Conservation (phyloP, 257 asterid genomes). For the Agastache rugosa region DNA sequence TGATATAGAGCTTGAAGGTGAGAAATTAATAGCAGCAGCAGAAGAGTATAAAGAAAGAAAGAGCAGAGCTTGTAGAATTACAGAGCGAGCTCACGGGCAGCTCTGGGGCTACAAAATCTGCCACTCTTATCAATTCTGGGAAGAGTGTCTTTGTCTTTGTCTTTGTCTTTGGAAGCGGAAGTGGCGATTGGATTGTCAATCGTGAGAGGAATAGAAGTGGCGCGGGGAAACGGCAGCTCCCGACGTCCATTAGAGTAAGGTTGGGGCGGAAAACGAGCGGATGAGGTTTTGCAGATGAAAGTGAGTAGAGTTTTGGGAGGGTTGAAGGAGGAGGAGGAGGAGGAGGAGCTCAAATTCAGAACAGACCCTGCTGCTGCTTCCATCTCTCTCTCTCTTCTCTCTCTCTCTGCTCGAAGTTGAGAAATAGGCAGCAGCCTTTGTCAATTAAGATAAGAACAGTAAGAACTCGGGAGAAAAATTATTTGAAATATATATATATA, state of each 20-base stretch:
- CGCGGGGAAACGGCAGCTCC: constrained; percentile 24
- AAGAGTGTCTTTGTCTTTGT: constrained; percentile 43
- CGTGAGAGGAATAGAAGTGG: constrained; percentile 29
- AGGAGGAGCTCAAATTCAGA: constrained; percentile 13
- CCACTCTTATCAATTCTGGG: constrained; percentile 91
- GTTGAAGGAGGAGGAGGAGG: constrained; percentile 39
- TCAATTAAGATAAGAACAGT: neutral
- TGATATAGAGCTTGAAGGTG: neutral
- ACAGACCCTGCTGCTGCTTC: constrained; percentile 41
- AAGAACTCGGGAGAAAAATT: neutral
- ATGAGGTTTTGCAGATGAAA: constrained; percentile 2
- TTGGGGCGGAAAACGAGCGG: constrained; percentile 10
- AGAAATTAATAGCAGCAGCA: neutral
- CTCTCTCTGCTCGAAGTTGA: neutral
- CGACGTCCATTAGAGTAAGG: neutral
- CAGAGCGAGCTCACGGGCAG: constrained; percentile 94
- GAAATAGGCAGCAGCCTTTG: neutral
- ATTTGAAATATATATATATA: no score
- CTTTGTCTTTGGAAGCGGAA: constrained; percentile 33
- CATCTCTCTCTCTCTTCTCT: constrained; percentile 25
- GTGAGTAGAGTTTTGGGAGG: constrained; percentile 19
- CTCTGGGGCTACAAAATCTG: constrained; percentile 88
- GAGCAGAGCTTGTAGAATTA: constrained; percentile 15
- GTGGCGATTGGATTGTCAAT: constrained; percentile 21
- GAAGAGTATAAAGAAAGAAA: neutral